phyloP scores from a whole-genome alignment of 2,329 filamentous ascomycete species.

The Trichoderma cornu-damae region DNA sequence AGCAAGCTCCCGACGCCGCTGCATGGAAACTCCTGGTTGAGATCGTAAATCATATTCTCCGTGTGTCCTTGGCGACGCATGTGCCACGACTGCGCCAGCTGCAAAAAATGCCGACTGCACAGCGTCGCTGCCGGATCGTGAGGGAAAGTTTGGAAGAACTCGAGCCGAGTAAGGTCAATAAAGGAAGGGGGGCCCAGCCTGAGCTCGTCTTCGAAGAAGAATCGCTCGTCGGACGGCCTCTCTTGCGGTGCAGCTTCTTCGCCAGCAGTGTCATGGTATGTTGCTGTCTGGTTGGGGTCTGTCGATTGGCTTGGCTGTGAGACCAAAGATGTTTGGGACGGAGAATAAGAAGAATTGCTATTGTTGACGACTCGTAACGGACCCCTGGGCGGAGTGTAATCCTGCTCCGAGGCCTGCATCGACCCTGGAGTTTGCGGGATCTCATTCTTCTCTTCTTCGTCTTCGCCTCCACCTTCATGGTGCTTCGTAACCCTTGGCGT shows the following conservation, averaged over 20 bases:
- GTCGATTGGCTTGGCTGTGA: background rate
- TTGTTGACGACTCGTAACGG: background rate
- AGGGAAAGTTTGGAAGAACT: constrained; percentile 16
- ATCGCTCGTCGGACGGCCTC: background rate
- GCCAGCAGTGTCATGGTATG: background rate
- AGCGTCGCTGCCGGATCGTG: constrained; percentile 11
- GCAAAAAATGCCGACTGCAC: constrained; percentile 1
- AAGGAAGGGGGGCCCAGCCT: background rate
- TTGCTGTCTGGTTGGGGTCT: background rate
- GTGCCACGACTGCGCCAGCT: constrained; percentile 9
- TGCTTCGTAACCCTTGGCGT: no score
- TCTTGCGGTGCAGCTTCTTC: background rate
- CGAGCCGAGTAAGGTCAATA: constrained; percentile 5
- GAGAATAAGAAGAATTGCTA: background rate
- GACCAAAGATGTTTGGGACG: background rate
- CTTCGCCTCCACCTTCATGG: background rate
- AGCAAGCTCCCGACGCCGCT: background rate
- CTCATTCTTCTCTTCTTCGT: background rate
- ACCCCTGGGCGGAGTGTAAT: background rate
- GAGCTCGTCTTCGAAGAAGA: background rate
- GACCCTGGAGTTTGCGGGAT: background rate
- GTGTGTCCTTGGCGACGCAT: background rate
- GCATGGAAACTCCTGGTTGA: background rate
- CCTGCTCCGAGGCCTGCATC: background rate
- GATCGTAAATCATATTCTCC: background rate